Conservation (phyloP, 345 rosid genomes). For the Eucalyptus cloeziana region DNA sequence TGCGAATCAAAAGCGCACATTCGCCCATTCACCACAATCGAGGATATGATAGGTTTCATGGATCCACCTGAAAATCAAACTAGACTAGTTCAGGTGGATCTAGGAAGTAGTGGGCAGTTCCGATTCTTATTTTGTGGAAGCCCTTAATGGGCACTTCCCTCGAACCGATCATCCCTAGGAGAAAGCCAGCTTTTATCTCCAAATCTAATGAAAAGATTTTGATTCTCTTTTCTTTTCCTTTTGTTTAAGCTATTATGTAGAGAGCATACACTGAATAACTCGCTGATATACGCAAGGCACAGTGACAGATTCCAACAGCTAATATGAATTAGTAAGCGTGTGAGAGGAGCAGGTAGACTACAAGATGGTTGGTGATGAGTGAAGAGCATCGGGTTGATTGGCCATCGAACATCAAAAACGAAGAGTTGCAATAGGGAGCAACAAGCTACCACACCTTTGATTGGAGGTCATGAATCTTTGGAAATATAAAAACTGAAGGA, state of each 20-base stretch:
- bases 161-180: neutral
- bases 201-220: neutral
- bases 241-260: neutral
- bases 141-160: neutral
- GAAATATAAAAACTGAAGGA: neutral
- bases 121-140: neutral
- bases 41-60: neutral
- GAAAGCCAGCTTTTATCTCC: neutral
- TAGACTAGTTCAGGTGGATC: neutral
- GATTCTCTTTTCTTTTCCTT: neutral
- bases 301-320: neutral
- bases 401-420: neutral
- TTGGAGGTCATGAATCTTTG: neutral
- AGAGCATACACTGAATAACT: neutral
- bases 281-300: neutral
- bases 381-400: neutral
- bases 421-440: neutral
- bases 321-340: neutral
- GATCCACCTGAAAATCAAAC: no score
- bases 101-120: neutral
- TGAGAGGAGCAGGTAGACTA: neutral
- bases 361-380: neutral
- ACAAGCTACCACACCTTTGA: neutral
- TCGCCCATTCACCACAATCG: neutral
- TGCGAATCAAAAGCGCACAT: neutral